phyloP scores from a whole-genome alignment of 83 land plant genomes.

The Thuja plicata region DNA sequence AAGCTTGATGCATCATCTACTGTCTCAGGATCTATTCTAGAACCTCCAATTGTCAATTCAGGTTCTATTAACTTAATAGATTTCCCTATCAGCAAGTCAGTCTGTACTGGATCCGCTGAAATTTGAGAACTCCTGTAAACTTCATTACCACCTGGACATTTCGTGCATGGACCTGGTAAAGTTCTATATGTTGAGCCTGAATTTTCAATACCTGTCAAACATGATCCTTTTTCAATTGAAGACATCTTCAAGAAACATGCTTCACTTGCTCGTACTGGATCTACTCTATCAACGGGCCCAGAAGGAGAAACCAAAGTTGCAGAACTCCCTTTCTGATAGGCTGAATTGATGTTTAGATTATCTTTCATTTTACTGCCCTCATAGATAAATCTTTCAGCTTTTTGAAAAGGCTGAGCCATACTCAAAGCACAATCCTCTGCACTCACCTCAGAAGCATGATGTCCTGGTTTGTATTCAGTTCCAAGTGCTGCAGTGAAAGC shows the following conservation, averaged over 20 bases:
- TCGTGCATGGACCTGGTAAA: conserved; percentile 4
- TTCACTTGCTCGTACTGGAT: neutral
- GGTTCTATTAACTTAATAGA: neutral
- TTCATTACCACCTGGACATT: neutral
- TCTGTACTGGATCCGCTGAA: neutral
- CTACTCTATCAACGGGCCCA: neutral
- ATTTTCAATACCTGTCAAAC: neutral
- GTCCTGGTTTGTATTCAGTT: neutral
- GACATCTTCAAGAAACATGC: neutral
- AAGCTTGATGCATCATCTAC: conserved; percentile 12
- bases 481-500: conserved; percentile 7
- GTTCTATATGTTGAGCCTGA: neutral
- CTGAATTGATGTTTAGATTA: neutral
- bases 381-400: neutral
- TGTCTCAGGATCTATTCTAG: conserved; percentile 3
- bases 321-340: neutral
- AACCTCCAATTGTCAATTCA: neutral
- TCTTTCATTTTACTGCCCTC: neutral
- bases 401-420: conserved; percentile 19
- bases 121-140: conserved; percentile 1
- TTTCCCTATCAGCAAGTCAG: conserved; percentile 8
- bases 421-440: conserved; percentile 19
- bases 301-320: conserved; percentile 8
- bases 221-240: neutral
- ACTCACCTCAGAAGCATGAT: conserved; percentile 8